These are phyloP conservation scores for Podospora appendiculata DNA, from an alignment of 495 filamentous ascomycete species.

Conservation along the genomic window DNA sequence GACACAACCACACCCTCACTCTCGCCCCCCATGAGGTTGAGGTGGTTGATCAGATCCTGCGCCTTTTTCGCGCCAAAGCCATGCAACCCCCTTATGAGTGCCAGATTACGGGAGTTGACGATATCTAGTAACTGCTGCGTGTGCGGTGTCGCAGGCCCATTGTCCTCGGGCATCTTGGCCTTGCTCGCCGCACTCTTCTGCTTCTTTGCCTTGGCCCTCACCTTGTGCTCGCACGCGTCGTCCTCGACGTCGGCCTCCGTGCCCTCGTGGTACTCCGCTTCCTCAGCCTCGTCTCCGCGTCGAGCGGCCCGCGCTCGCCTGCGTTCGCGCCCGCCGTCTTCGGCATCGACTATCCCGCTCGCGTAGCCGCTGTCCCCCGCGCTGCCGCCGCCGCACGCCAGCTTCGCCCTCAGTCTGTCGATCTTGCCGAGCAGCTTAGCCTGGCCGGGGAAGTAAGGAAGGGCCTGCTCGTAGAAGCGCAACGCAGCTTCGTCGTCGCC, in stretches of 20 bases:
- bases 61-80: slow-evolving; percentile 60
- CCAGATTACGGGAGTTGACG: slow-evolving; percentile 77
- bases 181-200: slow-evolving; percentile 24
- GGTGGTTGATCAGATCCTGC: slow-evolving; percentile 50
- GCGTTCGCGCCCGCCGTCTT: too few species aligned
- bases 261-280: slow-evolving; percentile 9
- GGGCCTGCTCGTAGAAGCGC: slow-evolving; percentile 77
- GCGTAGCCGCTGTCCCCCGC: too few species aligned
- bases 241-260: slow-evolving; percentile 44
- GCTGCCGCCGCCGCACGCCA: slow-evolving; percentile 18
- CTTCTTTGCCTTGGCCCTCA: not conserved
- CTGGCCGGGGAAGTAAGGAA: slow-evolving; percentile 81
- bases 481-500: slow-evolving; percentile 74
- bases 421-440: slow-evolving; percentile 76
- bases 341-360: too few species aligned
- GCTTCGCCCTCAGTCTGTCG: slow-evolving; percentile 52
- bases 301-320: not conserved
- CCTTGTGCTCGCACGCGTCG: slow-evolving; percentile 16
- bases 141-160: slow-evolving; percentile 43
- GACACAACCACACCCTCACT: slow-evolving; percentile 31
- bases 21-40: slow-evolving; percentile 42
- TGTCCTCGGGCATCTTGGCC: slow-evolving; percentile 21
- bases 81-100: slow-evolving; percentile 64
- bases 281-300: not conserved
- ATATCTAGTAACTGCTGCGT: slow-evolving; percentile 67